Percentiles rank a stretch among this genome's conserved stretches.
Evolutionary conservation across 2,329 filamentous ascomycete species (phyloP).

Genomic region (Dothiorella sarmentorum): DNA sequence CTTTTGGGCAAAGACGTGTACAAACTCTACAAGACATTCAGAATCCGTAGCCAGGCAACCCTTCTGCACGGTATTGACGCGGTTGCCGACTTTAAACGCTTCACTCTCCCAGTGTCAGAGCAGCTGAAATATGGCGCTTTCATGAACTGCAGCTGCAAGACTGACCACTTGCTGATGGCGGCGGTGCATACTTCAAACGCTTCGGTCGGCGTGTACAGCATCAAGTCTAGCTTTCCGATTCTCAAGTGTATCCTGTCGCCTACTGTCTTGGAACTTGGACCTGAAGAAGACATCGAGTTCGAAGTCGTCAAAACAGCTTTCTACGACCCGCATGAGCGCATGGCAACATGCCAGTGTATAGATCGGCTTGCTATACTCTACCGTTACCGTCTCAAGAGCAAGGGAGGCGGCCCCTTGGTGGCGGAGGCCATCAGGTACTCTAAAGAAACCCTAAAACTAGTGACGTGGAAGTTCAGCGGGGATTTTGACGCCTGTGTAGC

Average conservation of each 20-base stretch:
- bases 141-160: slow-evolving; percentile 2
- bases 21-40: neutral
- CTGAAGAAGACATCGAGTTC: slow-evolving; percentile 3
- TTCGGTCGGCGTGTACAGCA: slow-evolving; percentile 2
- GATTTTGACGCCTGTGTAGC: neutral
- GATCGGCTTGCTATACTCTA: slow-evolving; percentile 12
- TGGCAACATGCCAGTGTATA: neutral
- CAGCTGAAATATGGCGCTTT: slow-evolving; percentile 2
- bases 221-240: slow-evolving; percentile 2
- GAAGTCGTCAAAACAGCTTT: slow-evolving; percentile 10
- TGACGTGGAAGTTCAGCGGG: slow-evolving; percentile 3
- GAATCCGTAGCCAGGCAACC: neutral
- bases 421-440: neutral
- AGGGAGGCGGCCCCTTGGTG: neutral
- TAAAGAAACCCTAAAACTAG: slow-evolving; percentile 10
- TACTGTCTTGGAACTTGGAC: neutral
- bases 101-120: neutral
- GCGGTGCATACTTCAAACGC: neutral
- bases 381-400: neutral
- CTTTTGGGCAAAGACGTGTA: neutral
- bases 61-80: slow-evolving; percentile 3
- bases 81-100: neutral
- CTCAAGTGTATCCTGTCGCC: slow-evolving; percentile 15
- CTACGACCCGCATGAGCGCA: neutral
- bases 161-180: slow-evolving; percentile 7